These are phyloP conservation scores for Akanthomyces lecanii DNA, from an alignment of 2,329 filamentous ascomycete species.

Conservation along the genomic window DNA sequence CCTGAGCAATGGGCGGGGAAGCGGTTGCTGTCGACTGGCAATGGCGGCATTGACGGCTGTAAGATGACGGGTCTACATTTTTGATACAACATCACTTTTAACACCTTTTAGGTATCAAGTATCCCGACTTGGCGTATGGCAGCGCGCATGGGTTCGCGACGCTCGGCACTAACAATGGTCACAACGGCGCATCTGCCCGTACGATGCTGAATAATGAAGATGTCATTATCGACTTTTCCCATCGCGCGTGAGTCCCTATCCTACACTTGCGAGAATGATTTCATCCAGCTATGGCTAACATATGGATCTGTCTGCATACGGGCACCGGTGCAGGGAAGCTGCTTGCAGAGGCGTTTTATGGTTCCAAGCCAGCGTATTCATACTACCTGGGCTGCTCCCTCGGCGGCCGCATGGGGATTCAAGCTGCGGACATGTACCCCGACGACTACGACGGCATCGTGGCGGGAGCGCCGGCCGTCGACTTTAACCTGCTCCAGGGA, in stretches of 20 bases:
- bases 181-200: constrained; percentile 38
- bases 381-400: constrained; percentile 58
- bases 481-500: constrained; percentile 32
- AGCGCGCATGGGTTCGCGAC: constrained; percentile 41
- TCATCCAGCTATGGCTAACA: background rate
- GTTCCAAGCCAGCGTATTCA: constrained; percentile 32
- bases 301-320: constrained; percentile 35
- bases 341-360: constrained; percentile 46
- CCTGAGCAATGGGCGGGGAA: constrained; percentile 39
- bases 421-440: constrained; percentile 49
- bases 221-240: constrained; percentile 34
- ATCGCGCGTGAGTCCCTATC: constrained; percentile 24
- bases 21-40: constrained; percentile 44
- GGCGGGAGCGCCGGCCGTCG: constrained; percentile 42
- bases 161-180: constrained; percentile 48
- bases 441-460: constrained; percentile 56
- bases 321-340: constrained; percentile 46
- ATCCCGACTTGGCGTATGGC: constrained; percentile 44
- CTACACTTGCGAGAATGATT: background rate
- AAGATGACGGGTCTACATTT: background rate
- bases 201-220: constrained; percentile 34
- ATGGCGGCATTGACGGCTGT: constrained; percentile 46
- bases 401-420: constrained; percentile 55
- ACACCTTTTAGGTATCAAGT: constrained; percentile 34
- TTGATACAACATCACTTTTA: no score